Evolutionary conservation across 2,329 filamentous ascomycete species (phyloP).

Genomic region (Hawksworthiomyces lignivorus): DNA sequence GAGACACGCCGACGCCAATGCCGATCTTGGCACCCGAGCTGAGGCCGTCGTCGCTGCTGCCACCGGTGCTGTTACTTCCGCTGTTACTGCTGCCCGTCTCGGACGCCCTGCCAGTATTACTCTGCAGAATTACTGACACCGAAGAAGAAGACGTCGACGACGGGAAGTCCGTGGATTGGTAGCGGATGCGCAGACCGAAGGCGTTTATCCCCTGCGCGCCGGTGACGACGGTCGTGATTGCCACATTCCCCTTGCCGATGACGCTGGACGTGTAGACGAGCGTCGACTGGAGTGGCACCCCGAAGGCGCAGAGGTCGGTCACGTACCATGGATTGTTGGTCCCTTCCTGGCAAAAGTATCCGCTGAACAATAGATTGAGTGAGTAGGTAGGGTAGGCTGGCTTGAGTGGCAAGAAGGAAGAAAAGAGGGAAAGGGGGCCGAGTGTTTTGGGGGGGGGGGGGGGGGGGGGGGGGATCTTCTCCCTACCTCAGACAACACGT

Average conservation of each 20-base stretch:
- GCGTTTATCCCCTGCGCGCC: constrained; percentile 8
- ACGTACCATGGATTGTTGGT: constrained; percentile 2
- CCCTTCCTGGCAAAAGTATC: constrained; percentile 4
- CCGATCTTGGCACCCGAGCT: constrained; percentile 28
- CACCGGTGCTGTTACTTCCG: neutral
- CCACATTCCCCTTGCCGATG: neutral
- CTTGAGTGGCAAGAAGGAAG: no score
- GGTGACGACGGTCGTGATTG: neutral
- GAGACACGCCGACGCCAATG: constrained; percentile 26
- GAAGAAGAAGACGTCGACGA: no score
- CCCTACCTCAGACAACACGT: constrained; percentile 14
- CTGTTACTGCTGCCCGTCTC: neutral
- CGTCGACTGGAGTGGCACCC: neutral
- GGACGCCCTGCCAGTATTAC: neutral
- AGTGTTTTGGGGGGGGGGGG: no score
- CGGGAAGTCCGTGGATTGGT: constrained; percentile 4
- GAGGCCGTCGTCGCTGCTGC: constrained; percentile 14
- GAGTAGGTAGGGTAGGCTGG: no score
- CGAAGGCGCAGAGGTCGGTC: constrained; percentile 5
- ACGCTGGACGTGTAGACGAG: constrained; percentile 6
- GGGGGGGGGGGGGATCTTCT: no score
- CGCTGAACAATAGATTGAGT: no score
- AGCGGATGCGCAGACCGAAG: constrained; percentile 9
- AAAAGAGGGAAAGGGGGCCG: no score
- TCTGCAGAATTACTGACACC: neutral